phyloP scores from a whole-genome alignment of 2,329 filamentous ascomycete genomes.

The Scedosporium dehoogii region DNA sequence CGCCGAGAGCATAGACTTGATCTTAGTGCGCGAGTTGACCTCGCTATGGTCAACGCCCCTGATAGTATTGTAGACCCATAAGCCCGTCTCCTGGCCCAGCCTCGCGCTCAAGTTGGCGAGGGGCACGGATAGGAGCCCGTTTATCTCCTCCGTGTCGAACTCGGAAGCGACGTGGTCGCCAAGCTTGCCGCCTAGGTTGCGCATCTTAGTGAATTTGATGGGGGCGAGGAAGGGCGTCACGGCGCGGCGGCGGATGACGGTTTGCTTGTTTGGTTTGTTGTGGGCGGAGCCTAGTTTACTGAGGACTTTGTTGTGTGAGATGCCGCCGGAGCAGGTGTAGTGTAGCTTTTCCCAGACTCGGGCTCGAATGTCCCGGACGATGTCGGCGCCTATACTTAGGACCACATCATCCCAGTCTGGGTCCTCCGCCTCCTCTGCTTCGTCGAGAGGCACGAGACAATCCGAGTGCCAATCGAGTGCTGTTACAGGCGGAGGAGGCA shows the following conservation, averaged over 20 bases:
- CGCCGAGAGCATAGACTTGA: conserved; percentile 94
- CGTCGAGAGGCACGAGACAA: conserved; percentile 69
- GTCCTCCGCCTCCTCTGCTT: conserved; percentile 65
- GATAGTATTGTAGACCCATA: conserved; percentile 77
- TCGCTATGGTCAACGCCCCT: conserved; percentile 80
- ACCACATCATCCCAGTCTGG: conserved; percentile 96
- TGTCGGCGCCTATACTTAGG: conserved; percentile 79
- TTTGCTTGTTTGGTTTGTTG: conserved; percentile 92
- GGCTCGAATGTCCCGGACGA: conserved; percentile 65
- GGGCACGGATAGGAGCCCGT: conserved; percentile 62
- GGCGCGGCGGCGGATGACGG: conserved; percentile 81
- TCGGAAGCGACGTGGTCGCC: conserved; percentile 75
- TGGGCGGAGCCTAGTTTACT: conserved; percentile 86
- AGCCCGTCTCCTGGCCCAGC: conserved; percentile 73
- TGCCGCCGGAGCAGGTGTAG: conserved; percentile 87
- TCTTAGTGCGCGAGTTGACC: conserved; percentile 82
- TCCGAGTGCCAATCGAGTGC: conserved; percentile 77
- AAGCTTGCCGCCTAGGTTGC: conserved; percentile 89
- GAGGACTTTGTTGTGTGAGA: conserved; percentile 88
- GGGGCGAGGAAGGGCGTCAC: conserved; percentile 66
- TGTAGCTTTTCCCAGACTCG: conserved; percentile 59
- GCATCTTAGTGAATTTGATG: conserved; percentile 91
- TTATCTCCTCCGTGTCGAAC: conserved; percentile 73
- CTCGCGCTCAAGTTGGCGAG: conserved; percentile 68
- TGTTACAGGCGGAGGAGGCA: conserved; percentile 60